These are phyloP conservation scores for Incumbomyces delicatus DNA, from an alignment of 2,329 filamentous ascomycete genomes.

Conservation along the genomic window DNA sequence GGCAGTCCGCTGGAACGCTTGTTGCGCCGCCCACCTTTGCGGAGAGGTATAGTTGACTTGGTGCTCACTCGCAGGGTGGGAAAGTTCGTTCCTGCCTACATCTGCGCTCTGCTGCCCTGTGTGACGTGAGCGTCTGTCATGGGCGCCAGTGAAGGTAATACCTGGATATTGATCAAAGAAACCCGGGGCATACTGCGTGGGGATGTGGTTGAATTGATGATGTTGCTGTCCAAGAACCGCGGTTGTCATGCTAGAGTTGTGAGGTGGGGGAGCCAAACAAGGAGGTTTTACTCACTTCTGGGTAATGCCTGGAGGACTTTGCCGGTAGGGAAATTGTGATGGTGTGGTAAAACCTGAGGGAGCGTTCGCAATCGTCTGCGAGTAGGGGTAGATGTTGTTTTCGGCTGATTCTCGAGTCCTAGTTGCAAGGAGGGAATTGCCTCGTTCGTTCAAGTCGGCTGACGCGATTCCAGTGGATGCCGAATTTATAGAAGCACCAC, in stretches of 20 bases:
- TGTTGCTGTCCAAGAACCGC: not conserved
- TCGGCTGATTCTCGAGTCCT: not conserved
- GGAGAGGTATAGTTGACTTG: slow-evolving; percentile 1
- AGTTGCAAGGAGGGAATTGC: too few relatives aligned
- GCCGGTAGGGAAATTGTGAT: not conserved
- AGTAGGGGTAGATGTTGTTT: not conserved
- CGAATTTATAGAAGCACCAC: too few relatives aligned
- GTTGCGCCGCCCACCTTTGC: slow-evolving; percentile 5
- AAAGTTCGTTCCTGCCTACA: not conserved
- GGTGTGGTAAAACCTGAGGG: not conserved
- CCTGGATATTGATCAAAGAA: slow-evolving; percentile 3
- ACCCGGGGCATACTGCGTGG: not conserved
- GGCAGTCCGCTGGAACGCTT: not conserved
- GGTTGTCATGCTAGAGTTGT: slow-evolving; percentile 6
- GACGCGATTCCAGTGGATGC: not conserved
- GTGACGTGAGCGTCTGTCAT: too few relatives aligned
- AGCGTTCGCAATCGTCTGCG: not conserved
- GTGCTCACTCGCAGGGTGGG: not conserved
- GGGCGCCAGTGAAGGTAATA: not conserved
- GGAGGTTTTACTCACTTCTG: not conserved
- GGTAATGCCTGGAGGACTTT: not conserved
- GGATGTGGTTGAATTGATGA: not conserved
- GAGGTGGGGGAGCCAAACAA: not conserved
- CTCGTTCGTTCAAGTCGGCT: not conserved
- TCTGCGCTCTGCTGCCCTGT: not conserved